These are phyloP conservation scores for Penicillium sp. DNA, from an alignment of 2,329 filamentous ascomycete genomes.

Conservation along the genomic window DNA sequence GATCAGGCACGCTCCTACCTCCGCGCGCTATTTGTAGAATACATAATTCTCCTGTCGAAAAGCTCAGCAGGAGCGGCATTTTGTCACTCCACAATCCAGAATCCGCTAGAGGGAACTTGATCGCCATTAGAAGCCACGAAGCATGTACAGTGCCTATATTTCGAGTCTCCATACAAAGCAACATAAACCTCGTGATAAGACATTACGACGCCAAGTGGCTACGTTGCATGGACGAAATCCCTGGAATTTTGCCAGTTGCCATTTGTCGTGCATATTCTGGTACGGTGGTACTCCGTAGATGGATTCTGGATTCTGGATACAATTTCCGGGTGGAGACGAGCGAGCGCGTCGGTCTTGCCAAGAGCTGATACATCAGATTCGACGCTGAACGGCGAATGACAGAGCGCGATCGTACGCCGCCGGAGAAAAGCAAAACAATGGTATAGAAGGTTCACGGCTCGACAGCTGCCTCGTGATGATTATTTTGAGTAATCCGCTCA, in stretches of 20 bases:
- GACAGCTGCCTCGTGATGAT: background rate
- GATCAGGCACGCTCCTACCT: background rate
- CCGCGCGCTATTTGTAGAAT: conserved; percentile 2
- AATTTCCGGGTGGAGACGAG: conserved; percentile 6
- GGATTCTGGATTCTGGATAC: conserved; percentile 12
- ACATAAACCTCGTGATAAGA: background rate
- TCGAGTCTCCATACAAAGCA: too few species aligned
- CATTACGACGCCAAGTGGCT: background rate
- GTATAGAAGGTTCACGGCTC: background rate
- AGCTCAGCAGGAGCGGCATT: background rate
- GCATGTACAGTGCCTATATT: background rate
- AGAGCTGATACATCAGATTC: conserved; percentile 16
- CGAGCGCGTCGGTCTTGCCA: conserved; percentile 10
- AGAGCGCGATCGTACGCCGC: conserved; percentile 4
- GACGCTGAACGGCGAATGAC: background rate
- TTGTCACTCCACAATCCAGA: conserved; percentile 2
- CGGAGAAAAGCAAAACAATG: conserved; percentile 6
- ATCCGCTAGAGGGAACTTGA: background rate
- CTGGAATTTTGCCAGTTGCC: conserved; percentile 12
- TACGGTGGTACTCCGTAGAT: conserved; percentile 2
- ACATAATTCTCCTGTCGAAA: background rate
- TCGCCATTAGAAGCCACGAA: background rate
- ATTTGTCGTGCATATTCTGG: conserved; percentile 22
- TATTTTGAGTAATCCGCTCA: background rate
- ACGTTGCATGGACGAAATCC: conserved; percentile 14